A percentile compares a stretch with the other conserved stretches of the same genome.
These are phyloP conservation scores for Xylariomycetidae sp. DNA, from an alignment of 2,329 filamentous ascomycete species.

Conservation along the genomic window DNA sequence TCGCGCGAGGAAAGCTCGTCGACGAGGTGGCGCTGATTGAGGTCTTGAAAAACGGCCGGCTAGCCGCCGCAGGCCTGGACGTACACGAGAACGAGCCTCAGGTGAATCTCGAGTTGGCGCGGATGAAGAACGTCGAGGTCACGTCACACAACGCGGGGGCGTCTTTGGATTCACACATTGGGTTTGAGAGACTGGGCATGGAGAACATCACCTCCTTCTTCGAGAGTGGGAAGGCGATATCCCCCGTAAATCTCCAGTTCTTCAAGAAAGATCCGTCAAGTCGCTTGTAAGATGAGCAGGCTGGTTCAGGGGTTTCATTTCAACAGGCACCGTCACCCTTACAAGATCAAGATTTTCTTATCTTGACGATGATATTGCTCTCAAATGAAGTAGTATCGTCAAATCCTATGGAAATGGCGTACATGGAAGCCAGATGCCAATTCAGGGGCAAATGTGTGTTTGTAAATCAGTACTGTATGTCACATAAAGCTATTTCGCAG, in stretches of 20 bases:
- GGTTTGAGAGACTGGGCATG: slow-evolving; percentile 11
- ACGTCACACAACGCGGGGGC: slow-evolving; percentile 9
- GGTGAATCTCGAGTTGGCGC: slow-evolving; percentile 33
- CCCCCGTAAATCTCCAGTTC: slow-evolving; percentile 11
- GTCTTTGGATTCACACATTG: slow-evolving; percentile 8
- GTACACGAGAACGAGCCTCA: slow-evolving; percentile 51
- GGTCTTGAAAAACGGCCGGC: slow-evolving; percentile 40
- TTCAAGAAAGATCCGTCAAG: slow-evolving; percentile 4
- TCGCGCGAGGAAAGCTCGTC: slow-evolving; percentile 46
- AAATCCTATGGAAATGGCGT: too few relatives aligned
- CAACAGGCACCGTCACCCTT: too few relatives aligned
- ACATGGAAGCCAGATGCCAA: too few relatives aligned
- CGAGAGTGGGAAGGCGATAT: slow-evolving; percentile 6
- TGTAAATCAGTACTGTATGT: too few relatives aligned
- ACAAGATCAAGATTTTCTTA: too few relatives aligned
- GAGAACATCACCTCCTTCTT: slow-evolving; percentile 10
- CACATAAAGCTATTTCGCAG: too few relatives aligned
- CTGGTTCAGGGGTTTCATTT: too few relatives aligned
- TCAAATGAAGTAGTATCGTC: too few relatives aligned
- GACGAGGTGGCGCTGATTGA: slow-evolving; percentile 45
- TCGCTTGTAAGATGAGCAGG: too few relatives aligned
- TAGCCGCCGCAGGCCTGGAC: slow-evolving; percentile 46
- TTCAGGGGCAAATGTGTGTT: too few relatives aligned
- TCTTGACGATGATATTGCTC: too few relatives aligned
- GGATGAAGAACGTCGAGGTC: slow-evolving; percentile 12